These are phyloP conservation scores for Cryptosporidium tyzzeri DNA, from an alignment of 169 alveolate species.

Conservation along the genomic window DNA sequence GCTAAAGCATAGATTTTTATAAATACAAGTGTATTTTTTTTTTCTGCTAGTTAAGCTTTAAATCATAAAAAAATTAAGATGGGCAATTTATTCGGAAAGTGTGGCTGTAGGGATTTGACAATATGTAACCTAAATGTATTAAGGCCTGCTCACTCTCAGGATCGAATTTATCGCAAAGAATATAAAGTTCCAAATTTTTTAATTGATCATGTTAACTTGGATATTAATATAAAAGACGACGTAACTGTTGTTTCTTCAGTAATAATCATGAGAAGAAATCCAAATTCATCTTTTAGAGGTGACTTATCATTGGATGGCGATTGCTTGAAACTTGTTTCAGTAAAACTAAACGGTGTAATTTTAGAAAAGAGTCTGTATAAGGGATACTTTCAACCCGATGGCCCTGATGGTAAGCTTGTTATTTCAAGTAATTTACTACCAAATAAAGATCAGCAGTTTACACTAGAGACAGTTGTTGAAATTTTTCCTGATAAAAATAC, in stretches of 20 bases:
- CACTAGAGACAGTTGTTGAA: constrained; percentile 82
- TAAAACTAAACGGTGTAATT: constrained; percentile 82
- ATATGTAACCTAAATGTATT: constrained; percentile 38
- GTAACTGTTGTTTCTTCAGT: constrained; percentile 80
- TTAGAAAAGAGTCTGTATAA: constrained; percentile 77
- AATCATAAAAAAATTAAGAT: constrained; percentile 11
- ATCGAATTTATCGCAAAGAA: constrained; percentile 83
- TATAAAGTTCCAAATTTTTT: constrained; percentile 87
- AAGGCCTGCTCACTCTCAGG: neutral
- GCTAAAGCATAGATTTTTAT: neutral
- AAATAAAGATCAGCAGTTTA: constrained; percentile 75
- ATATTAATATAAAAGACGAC: constrained; percentile 83
- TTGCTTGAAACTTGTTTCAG: constrained; percentile 84
- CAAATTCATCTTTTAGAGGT: constrained; percentile 78
- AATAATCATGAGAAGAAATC: constrained; percentile 76
- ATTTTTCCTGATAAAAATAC: constrained; percentile 87
- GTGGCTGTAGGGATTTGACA: constrained; percentile 65
- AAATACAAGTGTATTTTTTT: neutral
- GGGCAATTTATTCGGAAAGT: constrained; percentile 52
- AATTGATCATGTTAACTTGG: constrained; percentile 83
- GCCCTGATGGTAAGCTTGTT: constrained; percentile 77
- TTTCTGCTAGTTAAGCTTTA: neutral
- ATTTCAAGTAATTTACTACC: constrained; percentile 73
- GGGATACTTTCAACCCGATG: constrained; percentile 76
- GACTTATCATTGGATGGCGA: constrained; percentile 90